phyloP scores from a whole-genome alignment of 1,139 yeast genomes.

The Scheffersomyces stambukii region DNA sequence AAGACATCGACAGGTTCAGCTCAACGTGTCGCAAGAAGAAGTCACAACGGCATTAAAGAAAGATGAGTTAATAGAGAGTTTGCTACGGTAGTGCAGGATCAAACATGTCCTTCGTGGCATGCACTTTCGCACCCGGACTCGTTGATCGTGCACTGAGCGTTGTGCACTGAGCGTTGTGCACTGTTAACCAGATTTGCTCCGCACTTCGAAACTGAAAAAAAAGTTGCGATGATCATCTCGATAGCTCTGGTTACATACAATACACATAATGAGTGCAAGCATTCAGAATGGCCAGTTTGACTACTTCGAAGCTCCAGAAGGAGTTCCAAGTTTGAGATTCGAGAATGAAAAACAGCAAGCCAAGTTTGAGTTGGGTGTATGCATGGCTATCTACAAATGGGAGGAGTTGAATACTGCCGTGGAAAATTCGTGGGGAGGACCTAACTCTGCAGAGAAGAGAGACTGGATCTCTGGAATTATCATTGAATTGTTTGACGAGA shows the following conservation, averaged over 20 bases:
- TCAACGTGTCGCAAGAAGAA: constrained; percentile 71
- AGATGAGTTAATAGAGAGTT: constrained; percentile 33
- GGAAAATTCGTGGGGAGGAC: constrained; percentile 97
- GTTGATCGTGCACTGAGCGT: too few species aligned
- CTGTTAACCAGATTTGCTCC: too few species aligned
- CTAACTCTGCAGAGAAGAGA: constrained; percentile 83
- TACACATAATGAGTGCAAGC: too few species aligned
- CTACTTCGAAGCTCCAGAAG: constrained; percentile 41
- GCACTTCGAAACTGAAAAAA: too few species aligned
- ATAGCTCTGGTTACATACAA: too few species aligned
- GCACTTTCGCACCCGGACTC: too few species aligned
- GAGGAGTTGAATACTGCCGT: constrained; percentile 87
- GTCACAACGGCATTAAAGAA: constrained; percentile 54
- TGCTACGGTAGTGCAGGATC: too few species aligned
- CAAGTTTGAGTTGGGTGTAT: constrained; percentile 88
- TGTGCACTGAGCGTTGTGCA: too few species aligned
- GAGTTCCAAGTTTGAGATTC: constrained; percentile 46
- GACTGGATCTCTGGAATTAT: constrained; percentile 91
- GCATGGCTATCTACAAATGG: constrained; percentile 88
- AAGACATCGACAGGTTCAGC: constrained; percentile 56
- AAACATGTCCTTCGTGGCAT: too few species aligned
- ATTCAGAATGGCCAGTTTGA: too few species aligned
- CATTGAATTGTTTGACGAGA: constrained; percentile 68
- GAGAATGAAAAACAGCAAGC: constrained; percentile 67
- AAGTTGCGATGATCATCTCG: too few species aligned